phyloP scores from a whole-genome alignment of 805 yeast species.

The Candida taoyuanica region DNA sequence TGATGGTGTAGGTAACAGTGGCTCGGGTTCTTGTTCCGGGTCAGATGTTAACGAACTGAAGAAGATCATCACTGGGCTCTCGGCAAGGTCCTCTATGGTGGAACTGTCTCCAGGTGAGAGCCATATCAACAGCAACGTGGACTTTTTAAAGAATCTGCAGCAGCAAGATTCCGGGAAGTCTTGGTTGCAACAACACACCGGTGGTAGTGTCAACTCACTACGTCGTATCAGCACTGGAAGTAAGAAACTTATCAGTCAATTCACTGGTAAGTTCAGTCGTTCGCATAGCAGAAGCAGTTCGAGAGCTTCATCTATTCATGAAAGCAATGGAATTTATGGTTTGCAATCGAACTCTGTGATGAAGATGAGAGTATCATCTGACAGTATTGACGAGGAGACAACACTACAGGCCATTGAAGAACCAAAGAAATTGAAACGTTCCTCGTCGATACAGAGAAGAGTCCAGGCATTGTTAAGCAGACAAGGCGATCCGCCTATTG shows the following conservation, averaged over 20 bases:
- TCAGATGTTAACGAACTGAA: conserved; percentile 17
- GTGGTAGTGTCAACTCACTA: conserved; percentile 28
- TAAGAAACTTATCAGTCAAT: conserved; percentile 23
- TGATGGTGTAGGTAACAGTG: conserved; percentile 7
- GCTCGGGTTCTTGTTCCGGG: not conserved
- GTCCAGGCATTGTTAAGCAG: conserved; percentile 29
- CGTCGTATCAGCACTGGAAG: conserved; percentile 28
- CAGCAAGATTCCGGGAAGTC: conserved; percentile 33
- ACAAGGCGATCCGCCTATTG: conserved; percentile 39
- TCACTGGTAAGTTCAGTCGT: conserved; percentile 27
- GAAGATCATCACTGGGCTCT: conserved; percentile 27
- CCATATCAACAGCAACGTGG: conserved; percentile 33
- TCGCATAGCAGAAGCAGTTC: conserved; percentile 25
- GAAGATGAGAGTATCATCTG: conserved; percentile 22
- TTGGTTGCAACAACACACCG: conserved; percentile 30
- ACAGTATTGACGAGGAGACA: conserved; percentile 23
- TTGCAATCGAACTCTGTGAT: conserved; percentile 10
- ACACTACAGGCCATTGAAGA: conserved; percentile 7
- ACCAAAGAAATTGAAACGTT: conserved; percentile 14
- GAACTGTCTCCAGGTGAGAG: conserved; percentile 25
- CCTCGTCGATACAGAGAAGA: conserved; percentile 27
- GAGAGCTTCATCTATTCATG: conserved; percentile 27
- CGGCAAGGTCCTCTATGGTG: conserved; percentile 13
- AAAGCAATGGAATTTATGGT: conserved; percentile 18
- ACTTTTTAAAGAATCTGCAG: conserved; percentile 33